Conservation (phyloP, 2,329 filamentous ascomycete genomes). For the Beauveria brongniartii region DNA sequence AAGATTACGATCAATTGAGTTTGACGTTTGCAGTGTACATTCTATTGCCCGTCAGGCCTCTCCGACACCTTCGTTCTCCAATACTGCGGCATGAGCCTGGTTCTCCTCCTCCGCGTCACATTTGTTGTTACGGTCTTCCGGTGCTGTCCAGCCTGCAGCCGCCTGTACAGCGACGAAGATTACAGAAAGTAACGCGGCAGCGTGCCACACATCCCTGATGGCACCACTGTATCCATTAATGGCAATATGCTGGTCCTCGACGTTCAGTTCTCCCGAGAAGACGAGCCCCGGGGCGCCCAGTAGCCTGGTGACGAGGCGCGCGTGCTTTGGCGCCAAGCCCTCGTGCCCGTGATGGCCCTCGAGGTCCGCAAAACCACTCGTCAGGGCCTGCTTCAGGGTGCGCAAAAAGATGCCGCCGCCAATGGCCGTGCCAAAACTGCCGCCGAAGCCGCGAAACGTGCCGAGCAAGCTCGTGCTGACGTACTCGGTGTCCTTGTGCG, state of each 20-base stretch:
- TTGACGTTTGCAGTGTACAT: background rate
- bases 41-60: constrained; percentile 17
- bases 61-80: constrained; percentile 25
- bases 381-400: constrained; percentile 46
- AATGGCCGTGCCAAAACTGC: constrained; percentile 71
- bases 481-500: constrained; percentile 57
- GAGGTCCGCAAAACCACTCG: constrained; percentile 45
- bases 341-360: constrained; percentile 27
- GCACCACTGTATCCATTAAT: constrained; percentile 40
- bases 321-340: constrained; percentile 24
- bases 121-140: constrained; percentile 47
- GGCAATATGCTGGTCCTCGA: constrained; percentile 36
- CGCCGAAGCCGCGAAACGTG: constrained; percentile 75
- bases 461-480: constrained; percentile 67
- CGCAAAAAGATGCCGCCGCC: constrained; percentile 69
- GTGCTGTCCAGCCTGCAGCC: constrained; percentile 41
- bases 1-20: background rate
- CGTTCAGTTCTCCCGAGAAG: constrained; percentile 32
- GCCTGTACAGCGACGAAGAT: constrained; percentile 40
- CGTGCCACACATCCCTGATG: constrained; percentile 37
- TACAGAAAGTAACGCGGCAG: constrained; percentile 35
- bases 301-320: constrained; percentile 36
- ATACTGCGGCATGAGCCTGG: constrained; percentile 17
- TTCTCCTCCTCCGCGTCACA: constrained; percentile 27
- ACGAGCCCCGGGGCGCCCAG: constrained; percentile 45